These are phyloP conservation scores for Solanum lignicaule DNA, from an alignment of 257 asterid genomes.

Conservation along the genomic window DNA sequence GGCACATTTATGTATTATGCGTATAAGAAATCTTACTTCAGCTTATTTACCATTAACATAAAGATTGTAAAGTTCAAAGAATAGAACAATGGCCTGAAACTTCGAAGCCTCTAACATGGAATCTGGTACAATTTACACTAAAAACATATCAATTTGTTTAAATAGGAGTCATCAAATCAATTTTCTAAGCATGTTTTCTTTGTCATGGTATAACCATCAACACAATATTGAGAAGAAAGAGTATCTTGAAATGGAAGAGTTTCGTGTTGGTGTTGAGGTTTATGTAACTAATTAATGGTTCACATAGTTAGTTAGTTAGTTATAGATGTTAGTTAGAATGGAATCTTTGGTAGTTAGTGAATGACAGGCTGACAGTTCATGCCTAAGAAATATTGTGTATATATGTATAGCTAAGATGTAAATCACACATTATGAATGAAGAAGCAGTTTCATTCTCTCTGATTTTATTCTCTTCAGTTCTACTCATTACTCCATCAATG, in stretches of 20 bases:
- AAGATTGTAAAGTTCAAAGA: background rate
- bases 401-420: too few relatives aligned
- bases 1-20: too few relatives aligned
- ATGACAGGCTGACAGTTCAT: too few relatives aligned
- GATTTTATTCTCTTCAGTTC: too few relatives aligned
- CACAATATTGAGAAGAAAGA: background rate
- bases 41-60: background rate
- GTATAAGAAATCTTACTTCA: background rate
- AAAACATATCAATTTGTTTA: background rate
- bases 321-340: too few relatives aligned
- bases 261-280: background rate
- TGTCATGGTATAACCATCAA: background rate
- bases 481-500: too few relatives aligned
- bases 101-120: background rate
- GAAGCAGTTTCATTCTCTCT: too few relatives aligned
- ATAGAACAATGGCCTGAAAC: background rate
- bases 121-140: background rate
- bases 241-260: background rate
- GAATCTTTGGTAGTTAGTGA: too few relatives aligned
- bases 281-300: too few relatives aligned
- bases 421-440: too few relatives aligned
- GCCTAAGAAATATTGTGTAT: too few relatives aligned
- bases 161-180: background rate
- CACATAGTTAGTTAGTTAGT: too few relatives aligned
- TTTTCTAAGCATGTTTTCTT: background rate